Evolutionary conservation across 768 basidiomycete genomes (phyloP), one percentile per base, ranked within the genome.

Genomic region (Hebeloma cylindrosporum): DNA sequence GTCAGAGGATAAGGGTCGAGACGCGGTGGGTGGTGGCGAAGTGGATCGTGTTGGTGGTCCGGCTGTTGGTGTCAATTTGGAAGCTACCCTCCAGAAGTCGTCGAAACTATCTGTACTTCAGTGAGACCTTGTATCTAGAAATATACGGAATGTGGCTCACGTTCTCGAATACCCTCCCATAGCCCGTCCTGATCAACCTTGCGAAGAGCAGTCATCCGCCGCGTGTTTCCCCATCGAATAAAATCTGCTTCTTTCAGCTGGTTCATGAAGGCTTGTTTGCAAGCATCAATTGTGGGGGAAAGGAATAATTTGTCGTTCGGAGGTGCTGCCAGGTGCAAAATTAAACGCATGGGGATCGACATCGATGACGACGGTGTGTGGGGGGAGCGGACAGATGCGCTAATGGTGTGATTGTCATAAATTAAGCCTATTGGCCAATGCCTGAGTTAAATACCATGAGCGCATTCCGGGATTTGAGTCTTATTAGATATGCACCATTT

Each of bases 381-480:
- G 11, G 77, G 64, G 8, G 70, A 65, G 20, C 81, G 79, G 32
- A 82, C 63, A 7, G 83, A 80, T 7, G 73, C 62, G 13, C 83
- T 79, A 48, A 85, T 82, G 21, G 77, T 76, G 61, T 89, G 82
- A 65, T 80, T 92, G 66, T 90, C 93, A 61, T 94, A 94, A 50
- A 98, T 81, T 30, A 98, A 75, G 23, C 96, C 96, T 46, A 99
- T 80, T 37, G 95, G 85, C 96, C 95, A 98, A 65, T 99, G 94
- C 94, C 96, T 99, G 59, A 32, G 32, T n/a, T 22, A 37, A 17
- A 26, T 30, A 14, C 5, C 5, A 54, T 41, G 14, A 34, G 37
- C 41, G 26, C 21, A 30, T 3, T 17, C 7, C 16, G 16, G 25
- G 16, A 22, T 4, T 18, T n/a, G 21, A 13, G 11, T 22, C n/a